These are phyloP conservation scores for Biscutella auriculata DNA, from an alignment of 441 rosid genomes.

Conservation along the genomic window DNA sequence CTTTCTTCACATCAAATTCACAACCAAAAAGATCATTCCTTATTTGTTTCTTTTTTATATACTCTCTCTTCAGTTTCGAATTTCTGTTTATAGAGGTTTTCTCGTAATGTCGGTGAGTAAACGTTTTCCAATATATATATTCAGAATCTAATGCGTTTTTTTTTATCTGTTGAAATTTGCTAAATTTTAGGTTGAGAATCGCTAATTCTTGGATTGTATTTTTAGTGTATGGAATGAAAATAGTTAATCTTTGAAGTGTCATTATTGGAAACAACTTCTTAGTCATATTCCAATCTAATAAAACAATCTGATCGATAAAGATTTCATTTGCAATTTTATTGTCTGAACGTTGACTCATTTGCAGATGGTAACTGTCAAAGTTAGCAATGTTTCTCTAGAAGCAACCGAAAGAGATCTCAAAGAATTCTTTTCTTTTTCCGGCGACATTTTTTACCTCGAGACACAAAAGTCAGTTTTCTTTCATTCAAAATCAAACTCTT, in stretches of 20 bases:
- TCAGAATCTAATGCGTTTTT: too few species aligned
- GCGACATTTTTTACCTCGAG: constrained; percentile 73
- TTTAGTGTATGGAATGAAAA: background rate
- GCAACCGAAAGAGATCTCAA: constrained; percentile 62
- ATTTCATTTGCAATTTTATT: background rate
- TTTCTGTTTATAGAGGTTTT: background rate
- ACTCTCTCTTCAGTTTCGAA: background rate
- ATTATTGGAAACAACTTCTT: too few species aligned
- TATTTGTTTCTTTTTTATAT: background rate
- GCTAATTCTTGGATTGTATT: background rate
- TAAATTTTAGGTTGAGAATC: too few species aligned
- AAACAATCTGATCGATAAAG: too few species aligned
- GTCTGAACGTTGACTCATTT: background rate
- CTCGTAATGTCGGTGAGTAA: constrained; percentile 8
- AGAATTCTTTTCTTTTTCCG: constrained; percentile 88
- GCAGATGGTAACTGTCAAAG: constrained; percentile 67
- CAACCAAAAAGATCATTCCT: background rate
- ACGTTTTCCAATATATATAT: too few species aligned
- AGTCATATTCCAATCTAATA: too few species aligned
- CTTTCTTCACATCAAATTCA: too few species aligned
- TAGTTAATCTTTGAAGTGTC: too few species aligned
- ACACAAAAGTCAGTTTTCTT: constrained; percentile 37
- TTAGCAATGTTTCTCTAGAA: constrained; percentile 62
- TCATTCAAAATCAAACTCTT: background rate
- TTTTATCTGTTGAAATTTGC: background rate